phyloP scores from a whole-genome alignment of 345 rosid genomes.

The Eutrema yunnanense region DNA sequence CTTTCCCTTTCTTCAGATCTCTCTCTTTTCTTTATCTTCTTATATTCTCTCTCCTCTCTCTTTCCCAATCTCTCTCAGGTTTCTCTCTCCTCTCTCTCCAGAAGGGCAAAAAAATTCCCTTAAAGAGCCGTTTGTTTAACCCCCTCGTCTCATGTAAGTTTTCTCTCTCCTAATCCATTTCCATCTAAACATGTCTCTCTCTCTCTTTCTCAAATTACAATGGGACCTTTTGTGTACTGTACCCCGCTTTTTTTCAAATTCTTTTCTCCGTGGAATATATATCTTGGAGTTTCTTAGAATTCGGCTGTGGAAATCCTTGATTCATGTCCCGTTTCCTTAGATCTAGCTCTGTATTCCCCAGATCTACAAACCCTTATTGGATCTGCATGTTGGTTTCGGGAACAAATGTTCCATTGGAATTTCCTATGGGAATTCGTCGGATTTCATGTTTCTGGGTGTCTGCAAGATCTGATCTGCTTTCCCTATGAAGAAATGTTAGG shows the following conservation, averaged over 20 bases:
- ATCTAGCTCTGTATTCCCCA: slow-evolving; percentile 12
- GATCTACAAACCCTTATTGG: slow-evolving; percentile 11
- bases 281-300: not conserved
- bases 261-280: not conserved
- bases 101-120: slow-evolving; percentile 53
- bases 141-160: slow-evolving; percentile 70
- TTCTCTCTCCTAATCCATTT: slow-evolving; percentile 77
- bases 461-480: slow-evolving; percentile 1
- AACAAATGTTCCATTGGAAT: not conserved
- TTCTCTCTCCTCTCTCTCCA: slow-evolving; percentile 59
- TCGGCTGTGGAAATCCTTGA: not conserved
- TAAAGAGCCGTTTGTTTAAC: slow-evolving; percentile 39
- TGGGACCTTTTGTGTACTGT: slow-evolving; percentile 45
- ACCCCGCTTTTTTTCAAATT: slow-evolving; percentile 15
- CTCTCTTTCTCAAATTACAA: slow-evolving; percentile 26
- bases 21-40: slow-evolving; percentile 30
- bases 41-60: slow-evolving; percentile 39
- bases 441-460: slow-evolving; percentile 6
- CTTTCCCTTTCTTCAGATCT: slow-evolving; percentile 43
- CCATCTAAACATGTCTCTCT: slow-evolving; percentile 10
- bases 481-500: not conserved
- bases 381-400: slow-evolving; percentile 15
- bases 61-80: slow-evolving; percentile 40
- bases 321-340: slow-evolving; percentile 21
- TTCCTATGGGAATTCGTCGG: not conserved